Evolutionary conservation across 306 rosid species (phyloP).

Genomic region (Cicer yamashitae): DNA sequence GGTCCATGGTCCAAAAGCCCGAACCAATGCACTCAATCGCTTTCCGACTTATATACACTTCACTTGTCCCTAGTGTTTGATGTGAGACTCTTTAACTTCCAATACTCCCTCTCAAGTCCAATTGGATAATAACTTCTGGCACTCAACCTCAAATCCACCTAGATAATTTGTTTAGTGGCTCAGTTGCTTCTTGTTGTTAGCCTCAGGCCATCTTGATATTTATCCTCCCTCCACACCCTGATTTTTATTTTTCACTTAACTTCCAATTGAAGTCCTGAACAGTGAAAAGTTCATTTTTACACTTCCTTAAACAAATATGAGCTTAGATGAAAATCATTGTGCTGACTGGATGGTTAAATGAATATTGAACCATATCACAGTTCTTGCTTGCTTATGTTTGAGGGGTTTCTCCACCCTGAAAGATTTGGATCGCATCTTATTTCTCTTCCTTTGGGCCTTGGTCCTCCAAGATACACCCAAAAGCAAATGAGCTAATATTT

Average conservation of each 20-base stretch:
- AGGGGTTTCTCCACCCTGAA: not conserved
- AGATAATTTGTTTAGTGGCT: no score
- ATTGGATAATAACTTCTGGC: not conserved
- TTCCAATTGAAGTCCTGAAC: conserved; percentile 22
- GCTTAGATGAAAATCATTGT: conserved; percentile 21
- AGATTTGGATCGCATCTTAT: not conserved
- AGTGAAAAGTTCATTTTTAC: conserved; percentile 17
- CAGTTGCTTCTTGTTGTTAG: no score
- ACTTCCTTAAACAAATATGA: not conserved
- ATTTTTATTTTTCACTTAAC: not conserved
- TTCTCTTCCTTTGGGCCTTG: conserved; percentile 1
- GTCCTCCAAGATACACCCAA: not conserved
- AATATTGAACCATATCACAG: not conserved
- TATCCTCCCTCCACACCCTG: not conserved
- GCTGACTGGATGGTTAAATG: conserved; percentile 4
- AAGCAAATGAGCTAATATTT: conserved; percentile 7
- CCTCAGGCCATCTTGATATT: not conserved
- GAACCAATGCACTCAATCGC: not conserved
- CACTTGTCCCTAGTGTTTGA: not conserved
- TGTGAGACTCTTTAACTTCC: not conserved
- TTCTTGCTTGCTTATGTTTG: not conserved
- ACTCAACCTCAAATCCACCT: not conserved
- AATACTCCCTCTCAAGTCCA: not conserved
- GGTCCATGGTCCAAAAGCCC: not conserved
- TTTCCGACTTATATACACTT: not conserved